Percentiles rank a stretch among this genome's conserved stretches.
Conservation (phyloP, 208 protist genomes). For the Trypanosoma brucei region DNA sequence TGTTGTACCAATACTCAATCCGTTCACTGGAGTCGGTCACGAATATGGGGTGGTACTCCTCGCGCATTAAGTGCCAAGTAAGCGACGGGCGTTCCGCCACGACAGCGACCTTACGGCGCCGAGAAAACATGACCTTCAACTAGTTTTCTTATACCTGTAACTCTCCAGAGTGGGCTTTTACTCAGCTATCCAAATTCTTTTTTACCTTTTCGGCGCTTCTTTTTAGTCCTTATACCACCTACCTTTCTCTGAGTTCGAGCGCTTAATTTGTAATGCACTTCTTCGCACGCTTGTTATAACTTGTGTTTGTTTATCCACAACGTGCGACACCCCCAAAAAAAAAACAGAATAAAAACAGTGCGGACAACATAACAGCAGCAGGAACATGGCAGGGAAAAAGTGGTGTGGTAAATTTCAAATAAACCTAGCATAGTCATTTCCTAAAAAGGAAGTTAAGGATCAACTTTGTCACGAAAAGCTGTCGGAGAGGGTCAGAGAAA, state of each 20-base stretch:
- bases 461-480: too few species aligned
- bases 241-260: too few species aligned
- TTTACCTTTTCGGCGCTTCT: too few species aligned
- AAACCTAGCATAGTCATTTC: too few species aligned
- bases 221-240: too few species aligned
- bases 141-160: too few species aligned
- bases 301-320: neutral
- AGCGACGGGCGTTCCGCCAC: slow-evolving; percentile 45
- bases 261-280: neutral
- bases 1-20: slow-evolving; percentile 90
- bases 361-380: neutral
- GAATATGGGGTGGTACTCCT: slow-evolving; percentile 70
- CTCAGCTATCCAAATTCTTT: too few species aligned
- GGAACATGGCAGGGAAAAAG: too few species aligned
- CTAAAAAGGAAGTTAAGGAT: too few species aligned
- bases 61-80: slow-evolving; percentile 83
- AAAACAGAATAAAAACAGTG: slow-evolving; percentile 11
- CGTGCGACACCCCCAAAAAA: neutral
- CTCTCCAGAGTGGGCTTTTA: too few species aligned
- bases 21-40: slow-evolving; percentile 26
- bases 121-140: slow-evolving; percentile 63
- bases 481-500: too few species aligned
- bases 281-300: slow-evolving; percentile 1
- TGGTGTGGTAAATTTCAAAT: too few species aligned
- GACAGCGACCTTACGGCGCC: slow-evolving; percentile 45